Base-by-base conservation (phyloP, 164 flowering plant species). In the Warburgia ugandensis region DNA sequence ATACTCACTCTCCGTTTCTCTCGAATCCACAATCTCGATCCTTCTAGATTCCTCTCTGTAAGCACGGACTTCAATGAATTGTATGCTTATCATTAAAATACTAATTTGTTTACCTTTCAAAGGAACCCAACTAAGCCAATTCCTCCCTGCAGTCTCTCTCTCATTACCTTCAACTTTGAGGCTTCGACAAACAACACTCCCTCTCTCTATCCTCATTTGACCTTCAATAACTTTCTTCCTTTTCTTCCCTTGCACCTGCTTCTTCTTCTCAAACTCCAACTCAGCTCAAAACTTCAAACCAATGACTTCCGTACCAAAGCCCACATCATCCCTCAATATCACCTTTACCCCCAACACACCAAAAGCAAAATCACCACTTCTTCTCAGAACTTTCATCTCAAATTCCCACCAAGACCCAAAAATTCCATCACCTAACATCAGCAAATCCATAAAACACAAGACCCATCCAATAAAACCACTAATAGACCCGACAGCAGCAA, bases 341-440 rank as follows among this genome's bases (percentile, higher is more conserved):
- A 16, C 52, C 17, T 3, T 42, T 13, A 45, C 20, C n/a, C 54
- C 63, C 28, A 19, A 22, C 14, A 10, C 44, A 50, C 45, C 20
- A 10, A 60, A 39, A 11, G 26, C 54, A 25, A 22, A 39, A 9
- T 17, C 36, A 5, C 12, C 55, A 19, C 23, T 19, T 17, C 47
- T 31, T 16, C 45, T 27, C 26, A 41, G 3, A 8, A 54, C 20
- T 23, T 37, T 46, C 19, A 40, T 60, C 45, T 56, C 22, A 21
- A 61, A 63, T 35, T 54, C 48, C 32, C 51, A 48, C 23, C 51
- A 59, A 11, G 61, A 53, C 39, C 68, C 69, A 45, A 50, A 39
- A 44, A 31, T 54, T 25, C 58, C 60, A 20, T 29, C 56, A 9
- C 38, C 63, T 54, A 49, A 47, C 48, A 32, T 43, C 20, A 31